Evolutionary conservation across 768 basidiomycete genomes (phyloP), one percentile per base, ranked within the genome.

Genomic region (Daedaleopsis nitida): DNA sequence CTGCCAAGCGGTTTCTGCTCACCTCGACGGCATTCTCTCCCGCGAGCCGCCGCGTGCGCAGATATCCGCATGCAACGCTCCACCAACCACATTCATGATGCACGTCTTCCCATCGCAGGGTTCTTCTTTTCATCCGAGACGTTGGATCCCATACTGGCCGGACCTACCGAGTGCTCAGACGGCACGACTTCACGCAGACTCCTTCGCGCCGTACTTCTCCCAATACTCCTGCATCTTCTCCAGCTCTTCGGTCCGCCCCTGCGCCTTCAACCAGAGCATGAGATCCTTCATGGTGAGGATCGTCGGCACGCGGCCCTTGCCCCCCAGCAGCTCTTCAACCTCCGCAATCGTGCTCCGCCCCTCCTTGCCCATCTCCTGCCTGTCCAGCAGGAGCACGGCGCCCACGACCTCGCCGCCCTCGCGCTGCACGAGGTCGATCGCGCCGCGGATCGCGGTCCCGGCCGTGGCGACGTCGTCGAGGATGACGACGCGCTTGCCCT

Each of bases 381-480:
- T 80, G 71, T 98, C 94, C 6, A 99, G 80, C 48, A 88, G 82
- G 70, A 94, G 88, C 8, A 96, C 82, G 19, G 97, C 91, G 1
- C 96, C 96, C 0, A 95, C 90, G 8, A 97, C 87, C 56, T 89
- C 80, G 0, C 96, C 94, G 2, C 89, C 90, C 42, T 83, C 81
- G 52, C 76, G 71, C 38, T 74, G 73, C 17, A 98, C 88, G 9
- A 87, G 85, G 49, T 87, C 85, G 52, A 96, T 89, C 3, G 95
- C 90, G 37, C 86, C 83, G 10, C 95, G 84, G 34, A 95, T 87
- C 5, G 96, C 96, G 23, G 89, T 96, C 14, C 92, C 92, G 12
- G 89, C 84, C 2, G 97, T 98, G 81, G 98, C 93, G 55, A 99
- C 97, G 66, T 99, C 96, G 79, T 99, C 96, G 37, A 98, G 80